Evolutionary conservation across 106 monocot species (phyloP), one percentile per base, ranked within the genome.

Genomic region (Platanthera guangdongensis): DNA sequence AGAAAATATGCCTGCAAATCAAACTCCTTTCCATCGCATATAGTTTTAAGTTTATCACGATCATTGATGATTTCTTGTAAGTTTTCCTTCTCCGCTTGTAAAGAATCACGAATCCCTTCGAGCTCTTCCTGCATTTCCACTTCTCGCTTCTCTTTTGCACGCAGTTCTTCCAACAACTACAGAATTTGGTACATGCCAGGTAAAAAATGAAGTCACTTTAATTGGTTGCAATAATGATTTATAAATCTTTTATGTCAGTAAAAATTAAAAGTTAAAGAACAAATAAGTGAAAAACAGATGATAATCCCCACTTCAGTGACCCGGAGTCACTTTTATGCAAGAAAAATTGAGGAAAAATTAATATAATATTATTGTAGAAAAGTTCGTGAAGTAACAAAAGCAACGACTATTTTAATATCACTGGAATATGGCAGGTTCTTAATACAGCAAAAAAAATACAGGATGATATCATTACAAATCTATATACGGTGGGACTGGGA

Each of bases 91-190:
- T 94, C 94, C 65, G 84, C 79, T 22, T 88, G 82, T 75, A 92
- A 81, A 62, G 86, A 77, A 78, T 99, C 84, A 75, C 81, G 92
- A 14, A 99, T 71, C 51, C 14, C 86, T 78, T 92, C 86, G 78
- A 99, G n/a, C 78, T 99, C 94, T 45, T 84, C 86, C 51, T 81
- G 88, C 83, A 99, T 80, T 74, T 89, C 88, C 28, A 45, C 80
- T 86, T 94, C 99, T 55, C 81, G 86, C 32, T 90, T 90, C 76
- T 90, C 67, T 64, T 90, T 94, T 68, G 62, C 51, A 76, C 78
- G 86, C 64, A 99, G 83, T 76, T 99, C 94, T 78, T 91, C 86
- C 63, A 82, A 54, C 76, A 94, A 85, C 99, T 99, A 70, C 69
- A 59, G 75, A 54, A 47, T 72, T 46, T 19, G 72, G 72, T 10